Base-by-base conservation (phyloP, 192 early-diverging fungal species). In the Linderina pennispora region DNA sequence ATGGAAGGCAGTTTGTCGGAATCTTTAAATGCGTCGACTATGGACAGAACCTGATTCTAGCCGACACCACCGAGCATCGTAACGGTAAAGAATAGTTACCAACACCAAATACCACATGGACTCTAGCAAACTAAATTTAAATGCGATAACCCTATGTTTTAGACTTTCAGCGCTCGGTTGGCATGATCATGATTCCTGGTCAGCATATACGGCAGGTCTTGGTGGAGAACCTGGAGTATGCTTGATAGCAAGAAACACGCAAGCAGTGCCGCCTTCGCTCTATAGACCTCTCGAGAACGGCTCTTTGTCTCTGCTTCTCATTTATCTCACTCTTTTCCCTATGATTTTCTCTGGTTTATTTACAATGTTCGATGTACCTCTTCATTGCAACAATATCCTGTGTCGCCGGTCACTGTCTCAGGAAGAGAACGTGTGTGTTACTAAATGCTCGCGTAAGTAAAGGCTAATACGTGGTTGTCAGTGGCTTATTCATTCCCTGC, bases 401-500 rank as follows among this genome's bases (percentile, higher is more conserved):
- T 78, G 77, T 36, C 52, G 77, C 21, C 56, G 48, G 15, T 9
- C 57, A 23, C 45, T 78, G 34, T 28, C 63, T 13, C 28, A 28
- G n/a, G 58, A 55, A 9, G 45, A 42, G 32, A 63, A n/a, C 18
- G 83, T 75, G 8, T 82, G 78, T 43, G 65, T 82, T 34, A 86
- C 83, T 5, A 79, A 73, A 7, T 86, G 83, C 50, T 83, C 83
- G 7, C 81, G 83, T 85, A 77, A 36, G 60, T 48, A 22, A 41
- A 14, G 16, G 14, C 18, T 18, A 35, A 19, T 16, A 40, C n/a
- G 10, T 11, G 4, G 16, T 53, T 60, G 58, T 45, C 36, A 25
- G 15, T 14, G 21, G 24, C 18, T 22, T 22, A 10, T 28, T 35
- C 47, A 43, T 2, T 2, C 37, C 13, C 13, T 8, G 11, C 28